phyloP scores from a whole-genome alignment of 192 early-diverging fungal species.

The Helicostylum pulchrum region DNA sequence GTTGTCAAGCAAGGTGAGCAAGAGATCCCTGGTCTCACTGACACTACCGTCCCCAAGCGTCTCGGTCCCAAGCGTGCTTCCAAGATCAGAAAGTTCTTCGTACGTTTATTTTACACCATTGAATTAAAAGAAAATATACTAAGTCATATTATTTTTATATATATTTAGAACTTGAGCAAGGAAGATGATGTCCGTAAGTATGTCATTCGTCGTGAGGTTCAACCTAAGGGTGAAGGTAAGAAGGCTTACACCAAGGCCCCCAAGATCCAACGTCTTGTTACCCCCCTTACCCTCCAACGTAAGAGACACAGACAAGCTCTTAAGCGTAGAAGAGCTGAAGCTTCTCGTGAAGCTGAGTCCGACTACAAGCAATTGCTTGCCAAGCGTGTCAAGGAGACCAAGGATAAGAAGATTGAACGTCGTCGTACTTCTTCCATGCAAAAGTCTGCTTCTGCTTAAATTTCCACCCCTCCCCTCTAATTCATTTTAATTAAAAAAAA shows the following conservation, averaged over 20 bases:
- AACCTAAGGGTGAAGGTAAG: conserved; percentile 84
- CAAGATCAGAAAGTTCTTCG: conserved; percentile 99
- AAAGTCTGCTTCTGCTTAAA: conserved; percentile 48
- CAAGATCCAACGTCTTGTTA: conserved; percentile 98
- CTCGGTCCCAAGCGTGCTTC: conserved; percentile 98
- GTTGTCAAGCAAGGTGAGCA: conserved; percentile 97
- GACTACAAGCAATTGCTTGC: conserved; percentile 86
- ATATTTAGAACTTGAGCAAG: conserved; percentile 76
- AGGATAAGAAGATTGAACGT: conserved; percentile 79
- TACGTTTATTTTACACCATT: conserved; percentile 49
- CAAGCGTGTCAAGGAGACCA: conserved; percentile 92
- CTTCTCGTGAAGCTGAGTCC: conserved; percentile 75
- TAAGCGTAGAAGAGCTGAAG: conserved; percentile 82
- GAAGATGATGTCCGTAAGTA: conserved; percentile 99
- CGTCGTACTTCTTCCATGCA: conserved; percentile 68
- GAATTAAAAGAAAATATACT: too few relatives aligned
- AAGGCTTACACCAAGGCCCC: conserved; percentile 93
- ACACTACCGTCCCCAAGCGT: conserved; percentile 90
- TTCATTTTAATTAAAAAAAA: too few relatives aligned
- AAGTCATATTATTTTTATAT: neutral
- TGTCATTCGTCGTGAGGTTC: conserved; percentile 96
- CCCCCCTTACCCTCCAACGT: conserved; percentile 94
- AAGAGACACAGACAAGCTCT: conserved; percentile 85
- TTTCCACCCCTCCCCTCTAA: neutral
- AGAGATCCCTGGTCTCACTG: conserved; percentile 94